Conservation (phyloP, 176 grass and related monocot genomes). For the Canna indica region DNA sequence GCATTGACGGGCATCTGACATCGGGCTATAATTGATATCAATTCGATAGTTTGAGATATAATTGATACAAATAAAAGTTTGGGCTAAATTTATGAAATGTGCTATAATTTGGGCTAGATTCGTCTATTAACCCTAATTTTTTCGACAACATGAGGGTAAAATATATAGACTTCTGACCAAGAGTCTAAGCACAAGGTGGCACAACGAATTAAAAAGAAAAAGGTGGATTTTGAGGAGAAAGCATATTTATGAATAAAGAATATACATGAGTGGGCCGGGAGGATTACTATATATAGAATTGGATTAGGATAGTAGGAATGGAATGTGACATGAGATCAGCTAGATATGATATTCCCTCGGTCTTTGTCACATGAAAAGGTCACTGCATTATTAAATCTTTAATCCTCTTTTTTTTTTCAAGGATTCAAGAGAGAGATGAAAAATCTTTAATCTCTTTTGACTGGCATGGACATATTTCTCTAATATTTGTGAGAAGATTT, state of each 20-base stretch:
- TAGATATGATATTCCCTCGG: not conserved
- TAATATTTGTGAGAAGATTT: not conserved
- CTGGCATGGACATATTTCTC: slow-evolving; percentile 1
- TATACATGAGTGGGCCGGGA: not conserved
- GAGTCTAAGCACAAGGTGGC: not conserved
- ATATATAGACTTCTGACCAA: not conserved
- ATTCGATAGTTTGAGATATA: too few species aligned
- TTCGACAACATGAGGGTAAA: not conserved
- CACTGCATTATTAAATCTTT: not conserved
- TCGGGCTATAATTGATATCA: too few species aligned
- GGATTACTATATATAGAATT: too few species aligned
- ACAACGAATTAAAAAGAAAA: not conserved
- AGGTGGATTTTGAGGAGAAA: not conserved
- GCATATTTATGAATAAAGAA: not conserved
- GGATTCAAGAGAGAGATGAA: too few species aligned
- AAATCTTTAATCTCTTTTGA: not conserved
- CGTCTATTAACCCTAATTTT: too few species aligned
- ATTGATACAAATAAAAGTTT: too few species aligned
- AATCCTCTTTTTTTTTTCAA: too few species aligned
- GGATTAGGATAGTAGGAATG: slow-evolving; percentile 2
- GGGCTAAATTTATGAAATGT: not conserved
- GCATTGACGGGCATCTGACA: too few species aligned
- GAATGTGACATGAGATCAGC: not conserved
- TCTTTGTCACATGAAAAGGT: slow-evolving; percentile 10
- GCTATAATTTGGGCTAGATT: too few species aligned